Conservation (phyloP, 352 stramenopile species). For the Pythium scleroteichum region DNA sequence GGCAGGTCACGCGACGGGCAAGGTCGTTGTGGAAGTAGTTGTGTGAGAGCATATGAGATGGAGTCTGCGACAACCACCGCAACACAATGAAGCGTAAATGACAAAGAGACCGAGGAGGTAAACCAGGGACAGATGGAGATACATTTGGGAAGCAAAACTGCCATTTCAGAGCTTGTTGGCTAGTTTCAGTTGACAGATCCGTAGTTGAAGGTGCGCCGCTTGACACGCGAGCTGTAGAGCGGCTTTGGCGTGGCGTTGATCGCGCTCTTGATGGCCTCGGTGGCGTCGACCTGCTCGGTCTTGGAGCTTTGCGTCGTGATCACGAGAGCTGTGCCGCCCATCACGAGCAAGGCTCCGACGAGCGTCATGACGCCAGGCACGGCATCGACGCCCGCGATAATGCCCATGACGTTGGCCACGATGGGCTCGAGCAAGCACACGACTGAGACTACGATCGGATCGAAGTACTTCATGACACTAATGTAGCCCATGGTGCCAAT, state of each 20-base stretch:
- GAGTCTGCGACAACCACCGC: no score
- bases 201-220: conserved; percentile 50
- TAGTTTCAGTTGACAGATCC: conserved; percentile 28
- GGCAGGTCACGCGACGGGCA: conserved; percentile 53
- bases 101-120: conserved; percentile 1
- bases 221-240: conserved; percentile 63
- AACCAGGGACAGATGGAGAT: background rate
- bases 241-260: conserved; percentile 57
- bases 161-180: background rate
- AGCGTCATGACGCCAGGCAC: conserved; percentile 76
- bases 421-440: conserved; percentile 89
- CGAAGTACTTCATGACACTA: conserved; percentile 93
- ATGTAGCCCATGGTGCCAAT: conserved; percentile 90
- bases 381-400: conserved; percentile 66
- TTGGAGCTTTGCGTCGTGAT: conserved; percentile 75
- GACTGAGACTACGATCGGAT: conserved; percentile 88
- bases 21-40: conserved; percentile 55
- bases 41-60: background rate
- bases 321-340: conserved; percentile 78
- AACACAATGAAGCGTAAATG: background rate
- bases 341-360: conserved; percentile 70
- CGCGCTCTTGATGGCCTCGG: conserved; percentile 58
- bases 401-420: conserved; percentile 75
- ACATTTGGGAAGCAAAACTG: background rate
- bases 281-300: conserved; percentile 82